Conservation (phyloP, 306 rosid species). For the Senna siamea region DNA sequence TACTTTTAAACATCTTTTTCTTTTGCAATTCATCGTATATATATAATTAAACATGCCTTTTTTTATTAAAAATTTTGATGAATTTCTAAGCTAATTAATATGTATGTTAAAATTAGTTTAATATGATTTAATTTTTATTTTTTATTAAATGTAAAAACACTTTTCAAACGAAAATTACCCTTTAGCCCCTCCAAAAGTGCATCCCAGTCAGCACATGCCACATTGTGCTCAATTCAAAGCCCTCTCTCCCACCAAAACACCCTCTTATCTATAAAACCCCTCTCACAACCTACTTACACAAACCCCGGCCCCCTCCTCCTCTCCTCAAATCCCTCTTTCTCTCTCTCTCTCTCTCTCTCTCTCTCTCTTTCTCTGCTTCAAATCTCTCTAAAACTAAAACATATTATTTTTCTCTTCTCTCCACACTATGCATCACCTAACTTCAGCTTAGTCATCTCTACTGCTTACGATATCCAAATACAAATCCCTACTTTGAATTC, state of each 20-base stretch:
- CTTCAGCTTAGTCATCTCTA: neutral
- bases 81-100: no score
- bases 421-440: conserved; percentile 28
- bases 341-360: conserved; percentile 14
- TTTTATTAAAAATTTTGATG: no score
- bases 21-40: no score
- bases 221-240: conserved; percentile 14
- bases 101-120: no score
- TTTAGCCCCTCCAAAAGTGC: conserved; percentile 38
- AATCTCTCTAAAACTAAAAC: no score
- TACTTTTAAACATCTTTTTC: no score
- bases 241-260: neutral
- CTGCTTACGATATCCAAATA: conserved; percentile 30
- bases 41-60: no score
- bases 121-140: no score
- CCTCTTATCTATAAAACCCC: conserved; percentile 43
- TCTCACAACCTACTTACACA: neutral
- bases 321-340: conserved; percentile 1
- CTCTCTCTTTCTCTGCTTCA: no score
- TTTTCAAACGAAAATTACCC: neutral
- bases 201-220: neutral
- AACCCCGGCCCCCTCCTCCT: conserved; percentile 1
- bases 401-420: neutral
- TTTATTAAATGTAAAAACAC: no score
- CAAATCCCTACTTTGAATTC: conserved; percentile 14